These are phyloP conservation scores for Phytophthora constricta DNA, from an alignment of 352 stramenopile genomes.

Conservation along the genomic window DNA sequence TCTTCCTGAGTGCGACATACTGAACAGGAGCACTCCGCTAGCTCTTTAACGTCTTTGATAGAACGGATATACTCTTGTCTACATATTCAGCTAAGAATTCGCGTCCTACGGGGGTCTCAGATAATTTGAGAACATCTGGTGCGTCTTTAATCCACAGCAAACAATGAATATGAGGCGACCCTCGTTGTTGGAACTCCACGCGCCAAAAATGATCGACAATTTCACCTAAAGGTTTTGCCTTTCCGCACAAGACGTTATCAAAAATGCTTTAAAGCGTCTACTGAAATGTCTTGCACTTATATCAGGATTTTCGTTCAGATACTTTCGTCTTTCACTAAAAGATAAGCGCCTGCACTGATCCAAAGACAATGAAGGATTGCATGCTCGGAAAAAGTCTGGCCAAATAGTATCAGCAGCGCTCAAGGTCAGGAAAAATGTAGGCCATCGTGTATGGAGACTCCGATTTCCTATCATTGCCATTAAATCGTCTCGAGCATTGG, in stretches of 20 bases:
- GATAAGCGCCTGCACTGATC: background rate
- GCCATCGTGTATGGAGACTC: constrained; percentile 3
- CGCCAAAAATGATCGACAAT: constrained; percentile 27
- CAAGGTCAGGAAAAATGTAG: constrained; percentile 25
- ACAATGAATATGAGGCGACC: background rate
- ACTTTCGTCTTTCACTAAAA: background rate
- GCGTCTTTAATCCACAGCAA: background rate
- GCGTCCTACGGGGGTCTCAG: background rate
- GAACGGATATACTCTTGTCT: background rate
- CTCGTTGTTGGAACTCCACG: constrained; percentile 10
- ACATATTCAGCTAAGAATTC: background rate
- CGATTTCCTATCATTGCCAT: constrained; percentile 12
- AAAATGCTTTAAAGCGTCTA: constrained; percentile 23
- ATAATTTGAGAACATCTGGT: background rate
- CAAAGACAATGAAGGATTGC: constrained; percentile 8
- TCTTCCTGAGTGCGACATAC: background rate
- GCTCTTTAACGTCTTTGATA: background rate
- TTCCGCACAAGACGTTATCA: constrained; percentile 3
- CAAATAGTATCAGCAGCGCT: constrained; percentile 32
- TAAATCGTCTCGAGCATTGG: constrained; percentile 5
- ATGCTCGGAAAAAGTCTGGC: constrained; percentile 30
- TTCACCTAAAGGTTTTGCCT: constrained; percentile 7
- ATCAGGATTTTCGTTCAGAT: constrained; percentile 25
- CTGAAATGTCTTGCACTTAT: constrained; percentile 26
- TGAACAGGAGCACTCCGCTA: background rate